Base-by-base conservation (phyloP, 2,329 filamentous ascomycete genomes). In the Exophiala sideris region DNA sequence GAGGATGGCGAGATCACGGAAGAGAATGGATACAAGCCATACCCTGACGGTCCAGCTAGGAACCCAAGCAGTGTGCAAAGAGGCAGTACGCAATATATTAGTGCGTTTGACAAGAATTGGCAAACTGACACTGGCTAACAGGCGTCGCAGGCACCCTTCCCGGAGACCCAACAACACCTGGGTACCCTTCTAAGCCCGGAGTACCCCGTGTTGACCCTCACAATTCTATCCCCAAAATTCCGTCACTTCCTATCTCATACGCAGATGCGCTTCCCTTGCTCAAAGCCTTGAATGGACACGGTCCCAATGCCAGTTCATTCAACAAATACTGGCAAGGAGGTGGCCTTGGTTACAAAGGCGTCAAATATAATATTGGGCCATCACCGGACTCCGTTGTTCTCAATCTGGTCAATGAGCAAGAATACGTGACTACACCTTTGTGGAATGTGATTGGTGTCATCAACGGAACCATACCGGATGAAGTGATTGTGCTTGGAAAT, bases 361-460 rank as follows among this genome's bases (percentile, higher is more conserved):
- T 95, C 12, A 70, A 90, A 10, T 96, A 96, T 74, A 88, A 90
- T 68, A 82, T 95, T 53, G 91, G 91, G 1, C 91, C 91, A 0
- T 86, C 89, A 0, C 89, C 91, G 0, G 82, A 88, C 12, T 40
- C 57, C 18, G 72, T 92, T 1, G 82, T 83, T 1, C 74, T 94
- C 50, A 89, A 91, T 66, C 79, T 89, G 38, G 79, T 81, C 65
- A 96, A 92, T 65, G 77, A 90, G 65, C 89, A 95, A 72, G 83
- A 90, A 42, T 94, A 95, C 66, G 83, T 84, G 11, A 92, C 82
- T 1, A 94, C 87, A 0, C 87, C 88, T 3, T 76, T 92, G 48
- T 96, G 91, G 91, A 87, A 99, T 67, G 89, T 94, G 2, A 92
- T 97, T 60, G 92, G 92, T 41, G 78, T 94, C 42, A 89, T 99